Conservation (phyloP, 139 green algal species). For the Eudorina sp. region DNA sequence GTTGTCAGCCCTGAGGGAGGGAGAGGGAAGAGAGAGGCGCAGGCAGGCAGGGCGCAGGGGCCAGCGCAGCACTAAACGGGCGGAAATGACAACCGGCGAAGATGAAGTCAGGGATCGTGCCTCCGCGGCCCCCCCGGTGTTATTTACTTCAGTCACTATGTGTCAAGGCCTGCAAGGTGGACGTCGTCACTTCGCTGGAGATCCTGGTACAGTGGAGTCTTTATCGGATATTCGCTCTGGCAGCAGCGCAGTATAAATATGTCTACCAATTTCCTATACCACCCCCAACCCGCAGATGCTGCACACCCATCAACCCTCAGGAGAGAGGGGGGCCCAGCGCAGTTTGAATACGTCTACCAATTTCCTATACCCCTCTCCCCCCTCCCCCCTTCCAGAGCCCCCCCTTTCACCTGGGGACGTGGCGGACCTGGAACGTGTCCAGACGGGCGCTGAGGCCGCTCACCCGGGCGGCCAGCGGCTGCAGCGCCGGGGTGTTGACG, state of each 20-base stretch:
- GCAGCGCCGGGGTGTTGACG: constrained; percentile 16
- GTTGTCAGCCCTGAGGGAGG: neutral
- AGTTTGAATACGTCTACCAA: neutral
- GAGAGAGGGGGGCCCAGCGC: neutral
- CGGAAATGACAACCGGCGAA: neutral
- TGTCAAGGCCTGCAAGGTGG: too few relatives aligned
- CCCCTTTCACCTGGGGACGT: constrained; percentile 4
- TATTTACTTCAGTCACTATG: too few relatives aligned
- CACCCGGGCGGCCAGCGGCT: constrained; percentile 17
- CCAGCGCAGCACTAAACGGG: neutral
- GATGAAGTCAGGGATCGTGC: too few relatives aligned
- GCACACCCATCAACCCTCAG: too few relatives aligned
- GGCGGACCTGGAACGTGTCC: neutral
- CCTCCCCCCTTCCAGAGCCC: neutral
- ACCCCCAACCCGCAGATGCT: too few relatives aligned
- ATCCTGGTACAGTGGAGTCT: too few relatives aligned
- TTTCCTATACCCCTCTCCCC: neutral
- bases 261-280: too few relatives aligned
- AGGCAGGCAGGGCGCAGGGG: neutral
- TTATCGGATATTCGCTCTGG: too few relatives aligned
- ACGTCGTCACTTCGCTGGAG: too few relatives aligned
- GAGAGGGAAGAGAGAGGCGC: neutral
- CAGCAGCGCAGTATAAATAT: too few relatives aligned
- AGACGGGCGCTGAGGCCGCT: neutral
- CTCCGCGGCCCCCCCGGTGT: too few relatives aligned